Evolutionary conservation across 306 rosid species (phyloP).

Genomic region (Rubus idaeus): DNA sequence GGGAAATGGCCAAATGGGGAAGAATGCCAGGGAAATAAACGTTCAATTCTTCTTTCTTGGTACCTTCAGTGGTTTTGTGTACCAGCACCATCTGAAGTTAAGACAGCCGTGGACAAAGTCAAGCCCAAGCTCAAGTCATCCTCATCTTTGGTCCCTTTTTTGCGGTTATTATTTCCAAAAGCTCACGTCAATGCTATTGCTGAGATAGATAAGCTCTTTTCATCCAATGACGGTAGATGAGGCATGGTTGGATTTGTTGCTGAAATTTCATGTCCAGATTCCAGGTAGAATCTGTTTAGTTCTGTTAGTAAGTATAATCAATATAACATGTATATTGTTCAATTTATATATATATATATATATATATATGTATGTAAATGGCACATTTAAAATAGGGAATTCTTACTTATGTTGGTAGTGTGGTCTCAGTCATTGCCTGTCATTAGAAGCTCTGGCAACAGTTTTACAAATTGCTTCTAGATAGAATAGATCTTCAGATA

Average conservation of each 20-base stretch:
- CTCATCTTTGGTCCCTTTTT: constrained; percentile 61
- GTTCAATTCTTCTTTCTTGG: constrained; percentile 74
- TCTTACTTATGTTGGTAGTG: not conserved
- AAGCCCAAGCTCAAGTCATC: constrained; percentile 51
- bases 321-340: not conserved
- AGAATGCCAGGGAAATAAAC: constrained; percentile 46
- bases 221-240: constrained; percentile 27
- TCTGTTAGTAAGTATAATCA: not conserved
- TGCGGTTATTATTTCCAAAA: constrained; percentile 70
- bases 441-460: not conserved
- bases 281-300: constrained; percentile 7
- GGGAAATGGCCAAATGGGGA: constrained; percentile 82
- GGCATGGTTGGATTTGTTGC: not conserved
- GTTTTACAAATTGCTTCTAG: not conserved
- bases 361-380: not conserved
- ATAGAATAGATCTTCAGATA: not conserved
- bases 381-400: not conserved
- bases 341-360: not conserved
- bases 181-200: constrained; percentile 55
- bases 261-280: not conserved
- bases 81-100: constrained; percentile 62
- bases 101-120: constrained; percentile 48
- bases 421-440: not conserved
- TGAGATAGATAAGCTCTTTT: constrained; percentile 60
- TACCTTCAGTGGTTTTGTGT: constrained; percentile 85